Evolutionary conservation across 1,284 basidiomycete species (phyloP).

Genomic region (Exobasidium rhododendri): DNA sequence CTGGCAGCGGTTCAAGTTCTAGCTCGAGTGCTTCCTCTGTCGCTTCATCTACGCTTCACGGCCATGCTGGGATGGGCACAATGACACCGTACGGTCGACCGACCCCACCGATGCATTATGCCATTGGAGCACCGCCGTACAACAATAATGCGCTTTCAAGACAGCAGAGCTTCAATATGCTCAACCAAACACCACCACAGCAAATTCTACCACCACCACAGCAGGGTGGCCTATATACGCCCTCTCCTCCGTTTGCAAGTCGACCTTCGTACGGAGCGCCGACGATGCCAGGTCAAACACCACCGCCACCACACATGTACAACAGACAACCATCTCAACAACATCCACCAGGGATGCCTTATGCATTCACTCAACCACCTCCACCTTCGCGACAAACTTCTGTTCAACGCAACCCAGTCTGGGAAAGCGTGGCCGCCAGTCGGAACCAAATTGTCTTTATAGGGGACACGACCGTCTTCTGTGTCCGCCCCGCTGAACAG

Average conservation of each 20-base stretch:
- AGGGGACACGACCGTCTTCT: constrained; percentile 10
- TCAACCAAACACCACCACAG: neutral
- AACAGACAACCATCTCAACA: constrained; percentile 10
- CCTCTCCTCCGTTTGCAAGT: constrained; percentile 5
- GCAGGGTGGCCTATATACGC: neutral
- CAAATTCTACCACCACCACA: neutral
- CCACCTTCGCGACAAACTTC: constrained; percentile 30
- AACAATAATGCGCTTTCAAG: constrained; percentile 1
- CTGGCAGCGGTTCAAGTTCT: constrained; percentile 12
- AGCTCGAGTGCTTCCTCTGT: neutral
- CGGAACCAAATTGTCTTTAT: constrained; percentile 49
- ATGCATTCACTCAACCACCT: constrained; percentile 30
- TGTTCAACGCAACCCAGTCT: constrained; percentile 42
- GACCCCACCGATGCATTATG: constrained; percentile 16
- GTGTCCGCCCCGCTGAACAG: constrained; percentile 1
- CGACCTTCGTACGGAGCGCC: constrained; percentile 5
- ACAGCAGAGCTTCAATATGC: constrained; percentile 15
- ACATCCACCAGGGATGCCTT: constrained; percentile 33
- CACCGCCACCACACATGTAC: constrained; percentile 5
- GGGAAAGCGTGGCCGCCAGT: constrained; percentile 46
- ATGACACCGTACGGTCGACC: constrained; percentile 21
- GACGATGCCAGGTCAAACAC: neutral
- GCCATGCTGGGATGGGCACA: neutral
- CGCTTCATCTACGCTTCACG: neutral
- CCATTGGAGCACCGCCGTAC: constrained; percentile 5